Evolutionary conservation across 1,284 basidiomycete genomes (phyloP).

Genomic region (Tausonia pullulans): DNA sequence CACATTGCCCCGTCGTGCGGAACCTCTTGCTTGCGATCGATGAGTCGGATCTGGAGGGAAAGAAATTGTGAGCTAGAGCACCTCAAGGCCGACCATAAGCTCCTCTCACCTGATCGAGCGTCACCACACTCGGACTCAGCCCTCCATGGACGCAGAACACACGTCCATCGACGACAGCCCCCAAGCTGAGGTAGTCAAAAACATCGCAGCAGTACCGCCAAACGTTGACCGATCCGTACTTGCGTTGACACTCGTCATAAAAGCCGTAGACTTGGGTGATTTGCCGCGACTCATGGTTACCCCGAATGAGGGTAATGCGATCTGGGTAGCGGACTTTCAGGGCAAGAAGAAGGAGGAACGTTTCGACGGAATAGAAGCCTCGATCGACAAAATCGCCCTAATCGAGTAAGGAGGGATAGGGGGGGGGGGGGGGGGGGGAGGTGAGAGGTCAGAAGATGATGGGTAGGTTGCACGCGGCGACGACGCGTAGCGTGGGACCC

Average conservation of each 20-base stretch:
- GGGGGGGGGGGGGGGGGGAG: conserved; percentile 1
- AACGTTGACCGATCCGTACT: conserved; percentile 90
- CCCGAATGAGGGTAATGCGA: conserved; percentile 90
- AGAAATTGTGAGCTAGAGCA: background rate
- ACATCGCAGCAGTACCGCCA: conserved; percentile 99
- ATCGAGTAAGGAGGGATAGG: background rate
- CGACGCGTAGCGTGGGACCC: conserved; percentile 27
- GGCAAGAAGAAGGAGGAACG: conserved; percentile 84
- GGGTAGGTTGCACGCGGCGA: too few relatives aligned
- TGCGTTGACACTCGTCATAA: conserved; percentile 95
- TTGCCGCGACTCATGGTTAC: conserved; percentile 97
- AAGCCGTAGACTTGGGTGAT: conserved; percentile 99
- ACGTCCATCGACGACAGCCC: conserved; percentile 87
- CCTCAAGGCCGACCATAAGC: conserved; percentile 22
- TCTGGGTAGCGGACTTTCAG: conserved; percentile 97
- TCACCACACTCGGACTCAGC: conserved; percentile 70
- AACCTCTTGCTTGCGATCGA: conserved; percentile 95
- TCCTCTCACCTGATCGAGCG: conserved; percentile 64
- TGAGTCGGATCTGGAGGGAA: conserved; percentile 68
- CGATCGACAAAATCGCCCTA: conserved; percentile 86
- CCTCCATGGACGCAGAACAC: conserved; percentile 92
- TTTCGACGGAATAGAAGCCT: conserved; percentile 95
- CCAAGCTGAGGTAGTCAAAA: conserved; percentile 90
- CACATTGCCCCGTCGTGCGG: conserved; percentile 99
- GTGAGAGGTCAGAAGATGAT: background rate